Evolutionary conservation across 345 rosid species (phyloP).

Genomic region (Populus pruinosa): DNA sequence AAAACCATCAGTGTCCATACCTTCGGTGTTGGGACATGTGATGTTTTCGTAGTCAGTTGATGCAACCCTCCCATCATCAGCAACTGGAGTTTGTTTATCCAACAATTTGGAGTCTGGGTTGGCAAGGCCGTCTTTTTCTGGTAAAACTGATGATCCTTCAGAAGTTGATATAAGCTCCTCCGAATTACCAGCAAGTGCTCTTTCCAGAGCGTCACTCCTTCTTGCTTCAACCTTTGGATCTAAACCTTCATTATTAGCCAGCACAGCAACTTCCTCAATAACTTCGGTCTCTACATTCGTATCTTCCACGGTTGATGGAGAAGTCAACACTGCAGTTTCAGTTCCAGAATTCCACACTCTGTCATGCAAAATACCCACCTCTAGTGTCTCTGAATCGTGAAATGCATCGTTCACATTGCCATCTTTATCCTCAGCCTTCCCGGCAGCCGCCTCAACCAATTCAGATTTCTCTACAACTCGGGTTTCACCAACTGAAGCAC

Average conservation of each 20-base stretch:
- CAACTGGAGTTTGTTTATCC: slow-evolving; percentile 20
- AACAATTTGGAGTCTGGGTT: slow-evolving; percentile 13
- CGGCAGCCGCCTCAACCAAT: not conserved
- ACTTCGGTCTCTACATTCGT: slow-evolving; percentile 1
- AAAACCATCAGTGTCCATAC: slow-evolving; percentile 53
- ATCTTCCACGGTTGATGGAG: slow-evolving; percentile 15
- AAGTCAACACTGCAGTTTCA: not conserved
- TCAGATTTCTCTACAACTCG: slow-evolving; percentile 11
- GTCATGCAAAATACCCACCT: slow-evolving; percentile 1
- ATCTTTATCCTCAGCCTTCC: slow-evolving; percentile 11
- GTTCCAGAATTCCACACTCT: slow-evolving; percentile 10
- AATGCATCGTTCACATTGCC: slow-evolving; percentile 10
- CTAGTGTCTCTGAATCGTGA: slow-evolving; percentile 9
- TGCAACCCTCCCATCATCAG: slow-evolving; percentile 27
- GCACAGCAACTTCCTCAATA: slow-evolving; percentile 4
- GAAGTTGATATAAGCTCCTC: slow-evolving; percentile 9
- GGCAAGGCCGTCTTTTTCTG: slow-evolving; percentile 14
- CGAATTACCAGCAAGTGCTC: not conserved
- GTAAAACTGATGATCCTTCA: slow-evolving; percentile 13
- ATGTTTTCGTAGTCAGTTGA: slow-evolving; percentile 21
- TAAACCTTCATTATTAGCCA: slow-evolving; percentile 4
- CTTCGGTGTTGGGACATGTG: slow-evolving; percentile 34
- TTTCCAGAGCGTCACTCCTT: not conserved
- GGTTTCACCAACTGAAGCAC: not conserved
- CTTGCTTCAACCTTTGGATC: slow-evolving; percentile 11